Conservation (phyloP, 768 basidiomycete species). For the Auricularia heimuer region DNA sequence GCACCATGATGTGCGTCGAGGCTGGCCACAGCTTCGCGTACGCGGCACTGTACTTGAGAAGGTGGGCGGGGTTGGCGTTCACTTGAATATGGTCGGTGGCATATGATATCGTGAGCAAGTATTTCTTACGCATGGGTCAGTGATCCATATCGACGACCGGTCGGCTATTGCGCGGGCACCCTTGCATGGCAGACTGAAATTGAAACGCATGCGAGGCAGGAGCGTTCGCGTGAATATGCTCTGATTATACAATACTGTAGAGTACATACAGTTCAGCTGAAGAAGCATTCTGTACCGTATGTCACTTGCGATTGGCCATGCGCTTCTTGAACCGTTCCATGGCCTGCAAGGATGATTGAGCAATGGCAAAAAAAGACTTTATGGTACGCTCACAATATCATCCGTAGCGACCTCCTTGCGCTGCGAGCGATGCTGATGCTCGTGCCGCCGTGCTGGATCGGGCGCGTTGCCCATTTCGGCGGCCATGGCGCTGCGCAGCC, state of each 20-base stretch:
- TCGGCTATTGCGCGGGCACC: too few species aligned
- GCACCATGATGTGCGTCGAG: neutral
- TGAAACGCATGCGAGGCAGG: too few species aligned
- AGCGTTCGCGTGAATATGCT: too few species aligned
- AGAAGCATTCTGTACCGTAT: too few species aligned
- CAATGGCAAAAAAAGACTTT: neutral
- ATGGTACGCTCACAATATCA: slow-evolving; percentile 50
- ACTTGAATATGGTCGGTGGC: neutral
- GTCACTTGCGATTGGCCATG: slow-evolving; percentile 32
- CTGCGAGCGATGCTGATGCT: slow-evolving; percentile 28
- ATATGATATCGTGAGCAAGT: too few species aligned
- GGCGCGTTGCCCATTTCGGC: slow-evolving; percentile 3
- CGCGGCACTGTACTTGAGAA: neutral
- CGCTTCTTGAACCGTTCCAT: slow-evolving; percentile 90
- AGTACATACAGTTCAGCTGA: too few species aligned
- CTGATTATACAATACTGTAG: too few species aligned
- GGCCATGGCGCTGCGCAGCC: slow-evolving; percentile 22
- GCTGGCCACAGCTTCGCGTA: neutral
- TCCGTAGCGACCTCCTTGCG: slow-evolving; percentile 78
- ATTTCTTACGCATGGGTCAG: too few species aligned
- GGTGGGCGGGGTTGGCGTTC: neutral
- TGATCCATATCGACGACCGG: too few species aligned
- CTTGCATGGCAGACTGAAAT: too few species aligned
- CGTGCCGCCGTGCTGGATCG: slow-evolving; percentile 2
- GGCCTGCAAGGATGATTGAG: slow-evolving; percentile 36